Percentiles rank a stretch among this genome's conserved stretches.
Conservation (phyloP, 2,329 filamentous ascomycete genomes). For the Aspergillus eucalypticola region DNA sequence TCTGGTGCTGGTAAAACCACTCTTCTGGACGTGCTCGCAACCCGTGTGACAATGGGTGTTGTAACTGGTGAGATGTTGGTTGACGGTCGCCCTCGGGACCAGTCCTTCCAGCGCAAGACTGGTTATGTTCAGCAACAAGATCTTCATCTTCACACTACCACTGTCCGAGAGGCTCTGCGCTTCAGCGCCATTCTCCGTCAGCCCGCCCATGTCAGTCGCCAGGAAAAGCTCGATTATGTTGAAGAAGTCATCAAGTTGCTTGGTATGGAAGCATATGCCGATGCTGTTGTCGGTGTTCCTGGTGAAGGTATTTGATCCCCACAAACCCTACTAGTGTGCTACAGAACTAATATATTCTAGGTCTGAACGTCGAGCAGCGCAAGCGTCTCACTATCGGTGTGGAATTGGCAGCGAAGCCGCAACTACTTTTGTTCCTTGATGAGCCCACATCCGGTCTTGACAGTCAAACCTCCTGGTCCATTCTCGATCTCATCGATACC, state of each 20-base stretch:
- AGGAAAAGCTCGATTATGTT: constrained; percentile 84
- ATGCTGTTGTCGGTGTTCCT: constrained; percentile 85
- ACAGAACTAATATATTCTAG: constrained; percentile 20
- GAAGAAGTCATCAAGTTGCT: constrained; percentile 87
- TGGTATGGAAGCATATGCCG: constrained; percentile 86
- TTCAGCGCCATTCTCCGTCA: constrained; percentile 87
- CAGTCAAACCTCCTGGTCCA: constrained; percentile 90
- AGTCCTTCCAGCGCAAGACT: constrained; percentile 86
- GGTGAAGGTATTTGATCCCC: constrained; percentile 64
- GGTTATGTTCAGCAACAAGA: constrained; percentile 94
- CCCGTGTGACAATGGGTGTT: constrained; percentile 83
- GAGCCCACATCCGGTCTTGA: constrained; percentile 95
- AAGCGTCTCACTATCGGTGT: constrained; percentile 90
- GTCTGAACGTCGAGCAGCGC: constrained; percentile 63
- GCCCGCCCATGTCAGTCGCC: constrained; percentile 67
- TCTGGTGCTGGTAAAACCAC: constrained; percentile 95
- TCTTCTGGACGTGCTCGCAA: constrained; percentile 80
- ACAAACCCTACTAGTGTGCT: not conserved
- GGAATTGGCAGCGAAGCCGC: constrained; percentile 90
- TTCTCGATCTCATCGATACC: constrained; percentile 83
- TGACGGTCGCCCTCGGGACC: constrained; percentile 71
- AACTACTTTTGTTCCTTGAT: constrained; percentile 86
- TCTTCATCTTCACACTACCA: constrained; percentile 79
- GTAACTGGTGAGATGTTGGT: constrained; percentile 86
- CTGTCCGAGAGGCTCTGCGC: constrained; percentile 81